phyloP scores from a whole-genome alignment of 345 rosid genomes.

The Boechera retrofracta region DNA sequence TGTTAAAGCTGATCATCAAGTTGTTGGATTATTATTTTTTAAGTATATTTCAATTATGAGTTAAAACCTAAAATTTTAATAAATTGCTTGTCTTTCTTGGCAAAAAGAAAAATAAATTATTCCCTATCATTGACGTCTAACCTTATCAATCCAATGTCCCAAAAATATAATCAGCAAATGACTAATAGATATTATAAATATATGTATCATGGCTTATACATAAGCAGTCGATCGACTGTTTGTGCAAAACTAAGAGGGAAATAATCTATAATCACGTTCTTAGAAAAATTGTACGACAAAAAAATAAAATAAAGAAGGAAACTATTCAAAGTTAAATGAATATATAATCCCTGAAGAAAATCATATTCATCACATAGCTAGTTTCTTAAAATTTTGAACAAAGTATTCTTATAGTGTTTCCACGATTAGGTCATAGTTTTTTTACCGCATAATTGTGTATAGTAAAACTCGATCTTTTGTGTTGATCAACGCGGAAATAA shows the following conservation, averaged over 20 bases:
- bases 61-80: background rate
- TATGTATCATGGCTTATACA: background rate
- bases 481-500: background rate
- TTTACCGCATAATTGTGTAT: background rate
- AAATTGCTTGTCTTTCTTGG: background rate
- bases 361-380: background rate
- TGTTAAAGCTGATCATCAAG: conserved; percentile 11
- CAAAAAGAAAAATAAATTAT: background rate
- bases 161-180: background rate
- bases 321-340: too few relatives aligned
- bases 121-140: conserved; percentile 13
- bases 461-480: background rate
- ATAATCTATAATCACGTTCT: background rate
- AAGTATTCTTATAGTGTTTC: background rate
- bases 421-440: background rate
- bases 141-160: conserved; percentile 11
- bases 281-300: background rate
- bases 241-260: conserved; percentile 10
- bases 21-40: background rate
- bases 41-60: background rate
- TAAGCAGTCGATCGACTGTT: background rate
- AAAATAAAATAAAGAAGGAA: background rate
- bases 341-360: too few relatives aligned
- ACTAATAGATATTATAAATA: conserved; percentile 3
- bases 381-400: background rate